A percentile compares a stretch with the other conserved stretches of the same genome.
These are phyloP conservation scores for Trypanosoma scelopori DNA, from an alignment of 208 protist genomes.

Conservation along the genomic window DNA sequence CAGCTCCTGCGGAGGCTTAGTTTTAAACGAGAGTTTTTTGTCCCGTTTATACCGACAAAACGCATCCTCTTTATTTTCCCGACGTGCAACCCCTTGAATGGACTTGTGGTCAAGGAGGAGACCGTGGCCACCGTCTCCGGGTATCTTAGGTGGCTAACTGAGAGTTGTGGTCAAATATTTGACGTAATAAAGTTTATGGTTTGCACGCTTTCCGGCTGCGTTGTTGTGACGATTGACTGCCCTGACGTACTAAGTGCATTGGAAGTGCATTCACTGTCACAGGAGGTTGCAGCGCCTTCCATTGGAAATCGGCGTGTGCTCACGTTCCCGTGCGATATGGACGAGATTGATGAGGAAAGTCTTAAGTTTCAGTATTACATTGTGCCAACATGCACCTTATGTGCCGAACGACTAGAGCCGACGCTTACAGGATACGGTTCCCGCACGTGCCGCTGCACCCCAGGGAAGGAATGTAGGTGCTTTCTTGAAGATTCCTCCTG, in stretches of 20 bases:
- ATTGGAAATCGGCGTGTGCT: constrained; percentile 26
- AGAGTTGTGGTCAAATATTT: constrained; percentile 22
- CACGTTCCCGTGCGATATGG: constrained; percentile 25
- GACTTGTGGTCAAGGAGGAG: constrained; percentile 34
- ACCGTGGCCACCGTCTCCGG: constrained; percentile 4
- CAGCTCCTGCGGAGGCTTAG: constrained; percentile 51
- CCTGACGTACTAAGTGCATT: constrained; percentile 47
- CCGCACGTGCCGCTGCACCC: constrained; percentile 45
- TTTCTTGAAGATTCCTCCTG: constrained; percentile 62
- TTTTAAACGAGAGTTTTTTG: constrained; percentile 78
- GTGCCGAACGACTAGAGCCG: constrained; percentile 72
- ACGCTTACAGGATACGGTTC: constrained; percentile 56
- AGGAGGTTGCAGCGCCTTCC: constrained; percentile 26
- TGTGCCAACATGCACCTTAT: constrained; percentile 78
- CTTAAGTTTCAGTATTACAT: constrained; percentile 53
- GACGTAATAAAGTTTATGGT: constrained; percentile 44
- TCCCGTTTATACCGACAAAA: constrained; percentile 71
- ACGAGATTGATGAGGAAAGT: constrained; percentile 5
- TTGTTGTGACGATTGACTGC: constrained; percentile 48
- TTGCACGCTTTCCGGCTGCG: constrained; percentile 53
- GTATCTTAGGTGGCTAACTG: constrained; percentile 23
- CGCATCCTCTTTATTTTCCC: constrained; percentile 71
- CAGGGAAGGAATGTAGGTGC: constrained; percentile 22
- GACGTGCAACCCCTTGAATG: constrained; percentile 37
- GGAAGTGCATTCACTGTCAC: constrained; percentile 37